Base-by-base conservation (phyloP, 108 stramenopile species). In the Discostella stelligeroides region DNA sequence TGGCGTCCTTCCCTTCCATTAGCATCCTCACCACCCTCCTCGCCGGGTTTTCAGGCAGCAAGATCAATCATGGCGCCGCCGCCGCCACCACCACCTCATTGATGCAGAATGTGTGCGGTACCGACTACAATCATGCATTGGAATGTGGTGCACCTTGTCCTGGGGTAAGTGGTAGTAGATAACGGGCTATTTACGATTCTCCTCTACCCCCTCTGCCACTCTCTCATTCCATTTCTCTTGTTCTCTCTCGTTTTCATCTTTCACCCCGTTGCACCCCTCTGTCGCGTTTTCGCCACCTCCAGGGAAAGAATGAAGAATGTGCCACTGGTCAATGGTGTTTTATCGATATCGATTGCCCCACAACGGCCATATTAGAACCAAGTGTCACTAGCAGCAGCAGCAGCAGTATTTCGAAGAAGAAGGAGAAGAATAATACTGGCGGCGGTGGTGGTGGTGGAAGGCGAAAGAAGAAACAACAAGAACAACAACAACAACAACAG, bases 151-250 rank as follows among this genome's bases (percentile, higher is more conserved):
- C 43, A 8, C 56, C 27, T 47, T 68, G 68, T 48, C 68, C 68
- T 15, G 57, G 68, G 15, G 68, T 68, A 39, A 59, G 68, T 58
- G 43, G n/a, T n/a, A n/a, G n/a, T n/a, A n/a, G n/a, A n/a, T n/a
- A n/a, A n/a, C n/a, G n/a, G n/a, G 17, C 10, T 12, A 47, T 6
- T n/a, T 24, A 30, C 11, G n/a, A 12, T 14, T 9, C 7, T 48
- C 24, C 37, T 3, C 34, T 5, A 6, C 34, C 6, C 34, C 6
- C 34, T n/a, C 47, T 20, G 25, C 46, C 21, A 4, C 30, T 18
- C 3, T 28, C 0, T 18, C n/a, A 50, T 34, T 34, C 15, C 15
- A 10, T 29, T 51, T 47, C 27, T 63, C 23, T 28, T 23, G 4
- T 6, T n/a, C 47, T 20, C 15, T 58, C 21, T 8, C 30, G 38